These are phyloP conservation scores for Anthoceros angustus DNA, from an alignment of 225 moss, liverwort and hornwort genomes.

Conservation along the genomic window DNA sequence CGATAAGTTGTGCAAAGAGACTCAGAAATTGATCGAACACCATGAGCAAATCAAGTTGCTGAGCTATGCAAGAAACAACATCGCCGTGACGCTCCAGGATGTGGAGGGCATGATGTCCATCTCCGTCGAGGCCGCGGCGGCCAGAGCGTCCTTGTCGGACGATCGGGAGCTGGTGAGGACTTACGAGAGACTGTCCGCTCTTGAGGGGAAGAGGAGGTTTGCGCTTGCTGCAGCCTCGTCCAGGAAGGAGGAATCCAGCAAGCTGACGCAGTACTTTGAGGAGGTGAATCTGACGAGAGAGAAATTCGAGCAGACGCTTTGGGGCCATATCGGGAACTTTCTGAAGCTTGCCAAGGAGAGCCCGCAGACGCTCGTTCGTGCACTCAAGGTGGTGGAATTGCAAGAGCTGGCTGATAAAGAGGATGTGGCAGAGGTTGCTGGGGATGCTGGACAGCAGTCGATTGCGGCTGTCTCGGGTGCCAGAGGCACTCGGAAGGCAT, in stretches of 20 bases:
- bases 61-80: not conserved
- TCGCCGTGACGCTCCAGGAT: not conserved
- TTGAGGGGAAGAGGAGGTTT: not conserved
- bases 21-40: not conserved
- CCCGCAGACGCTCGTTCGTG: constrained; percentile 94
- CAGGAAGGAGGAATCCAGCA: constrained; percentile 5
- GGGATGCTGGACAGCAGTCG: constrained; percentile 78
- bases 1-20: not conserved
- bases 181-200: not conserved
- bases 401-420: constrained; percentile 97
- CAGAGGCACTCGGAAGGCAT: constrained; percentile 20
- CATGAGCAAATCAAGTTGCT: constrained; percentile 5
- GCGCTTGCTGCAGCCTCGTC: not conserved
- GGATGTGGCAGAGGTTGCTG: constrained; percentile 92
- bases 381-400: constrained; percentile 90
- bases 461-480: constrained; percentile 79
- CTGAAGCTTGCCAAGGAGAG: constrained; percentile 62
- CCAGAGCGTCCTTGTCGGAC: not conserved
- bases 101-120: constrained; percentile 2
- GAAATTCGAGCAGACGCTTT: constrained; percentile 86
- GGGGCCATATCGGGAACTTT: constrained; percentile 74
- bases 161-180: not conserved
- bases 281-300: constrained; percentile 90
- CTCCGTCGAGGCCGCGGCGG: not conserved
- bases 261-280: constrained; percentile 79